Base-by-base conservation (phyloP, 805 yeast genomes). In the Maudiozyma saulgeensis region DNA sequence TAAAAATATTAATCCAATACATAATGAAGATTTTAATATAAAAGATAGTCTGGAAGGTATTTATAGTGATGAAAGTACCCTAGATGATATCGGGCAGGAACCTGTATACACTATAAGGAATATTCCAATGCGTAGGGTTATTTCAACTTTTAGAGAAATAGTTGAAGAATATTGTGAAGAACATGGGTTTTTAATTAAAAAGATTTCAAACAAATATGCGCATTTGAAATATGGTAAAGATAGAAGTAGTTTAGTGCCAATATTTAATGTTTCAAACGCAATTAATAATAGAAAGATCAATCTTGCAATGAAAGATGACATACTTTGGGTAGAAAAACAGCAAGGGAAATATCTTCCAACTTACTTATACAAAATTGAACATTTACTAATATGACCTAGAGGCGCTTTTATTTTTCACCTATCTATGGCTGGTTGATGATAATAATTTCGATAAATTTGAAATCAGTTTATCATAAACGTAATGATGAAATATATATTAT, bases 221-320 rank as follows among this genome's bases (percentile, higher is more conserved):
- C 53, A 53, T 23, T 35, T 62, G 15, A 52, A 56, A 64, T 31
- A 60, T 53, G 56, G 64, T 62, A 18, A 73, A 68, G 47, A 53
- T 21, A 45, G 49, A 25, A 49, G 46, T 23, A 37, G 46, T 1
- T 44, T 61, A 16, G 65, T 55, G 1, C 68, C 67, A 8, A 42
- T 58, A 11, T 62, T 61, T 40, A 48, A 53, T 18, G 45, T 64
- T 3, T 40, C 45, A 11, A 48, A 45, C 3, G 49, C 42, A 19
- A 23, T 7, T 23, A 40, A 28, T 21, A 39, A 13, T 9, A 37
- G 37, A 11, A 15, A 19, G 4, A 41, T 28, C 12, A 43, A 45
- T 6, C 49, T 62, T 15, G 86, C 77, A 53, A 72, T 86, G 6
- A 75, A 76, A 35, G 81, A 81, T 43, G 90, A 87, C 55, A 81